Evolutionary conservation across 2,329 filamentous ascomycete species (phyloP).

Genomic region (Aspergillus sp.): DNA sequence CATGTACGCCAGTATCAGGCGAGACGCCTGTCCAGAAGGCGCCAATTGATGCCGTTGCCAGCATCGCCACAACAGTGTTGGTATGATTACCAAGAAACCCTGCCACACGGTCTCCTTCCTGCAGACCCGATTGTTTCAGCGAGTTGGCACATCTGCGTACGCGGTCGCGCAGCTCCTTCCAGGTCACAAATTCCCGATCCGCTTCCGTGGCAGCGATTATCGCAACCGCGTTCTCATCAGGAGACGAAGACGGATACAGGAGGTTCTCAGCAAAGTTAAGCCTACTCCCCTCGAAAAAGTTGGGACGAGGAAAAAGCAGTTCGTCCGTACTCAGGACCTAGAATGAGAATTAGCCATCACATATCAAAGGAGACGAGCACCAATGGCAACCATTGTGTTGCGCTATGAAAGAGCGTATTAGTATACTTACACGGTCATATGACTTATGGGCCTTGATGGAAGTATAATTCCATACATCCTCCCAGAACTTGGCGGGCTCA

Average conservation of each 20-base stretch:
- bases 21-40: slow-evolving; percentile 93
- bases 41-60: slow-evolving; percentile 78
- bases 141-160: slow-evolving; percentile 74
- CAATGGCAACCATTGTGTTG: neutral
- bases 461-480: slow-evolving; percentile 79
- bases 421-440: slow-evolving; percentile 47
- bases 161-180: slow-evolving; percentile 76
- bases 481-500: slow-evolving; percentile 77
- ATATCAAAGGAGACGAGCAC: neutral
- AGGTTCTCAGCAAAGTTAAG: slow-evolving; percentile 97
- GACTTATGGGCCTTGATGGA: slow-evolving; percentile 69
- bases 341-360: slow-evolving; percentile 8
- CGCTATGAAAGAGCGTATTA: neutral
- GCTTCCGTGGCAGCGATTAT: slow-evolving; percentile 82
- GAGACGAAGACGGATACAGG: slow-evolving; percentile 69
- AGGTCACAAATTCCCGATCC: slow-evolving; percentile 66
- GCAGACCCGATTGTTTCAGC: slow-evolving; percentile 67
- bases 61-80: slow-evolving; percentile 83
- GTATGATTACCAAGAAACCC: slow-evolving; percentile 87
- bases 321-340: slow-evolving; percentile 69
- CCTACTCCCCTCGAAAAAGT: slow-evolving; percentile 76
- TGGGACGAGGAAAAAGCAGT: slow-evolving; percentile 80
- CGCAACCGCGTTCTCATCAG: slow-evolving; percentile 63
- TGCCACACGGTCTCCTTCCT: slow-evolving; percentile 62
- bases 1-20: slow-evolving; percentile 87